A percentile compares a stretch with the other conserved stretches of the same genome.
These are phyloP conservation scores for Colletotrichum paranaense DNA, from an alignment of 2,329 filamentous ascomycete species.

Conservation along the genomic window DNA sequence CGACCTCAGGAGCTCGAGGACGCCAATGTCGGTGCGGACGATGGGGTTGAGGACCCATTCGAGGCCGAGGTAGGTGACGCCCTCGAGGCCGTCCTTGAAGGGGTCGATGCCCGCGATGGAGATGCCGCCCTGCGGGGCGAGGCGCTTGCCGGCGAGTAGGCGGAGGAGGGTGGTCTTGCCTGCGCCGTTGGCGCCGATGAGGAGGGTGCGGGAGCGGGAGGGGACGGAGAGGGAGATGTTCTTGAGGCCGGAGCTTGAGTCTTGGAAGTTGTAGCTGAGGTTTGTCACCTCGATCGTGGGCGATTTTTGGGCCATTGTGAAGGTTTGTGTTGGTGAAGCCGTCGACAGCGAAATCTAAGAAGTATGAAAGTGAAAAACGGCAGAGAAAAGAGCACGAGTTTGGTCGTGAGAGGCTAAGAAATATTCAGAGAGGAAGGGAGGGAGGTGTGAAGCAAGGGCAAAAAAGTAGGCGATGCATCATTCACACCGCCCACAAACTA, in stretches of 20 bases:
- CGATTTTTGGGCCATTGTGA: constrained; percentile 39
- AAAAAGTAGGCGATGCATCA: background rate
- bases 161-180: constrained; percentile 97
- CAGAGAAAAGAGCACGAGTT: too few relatives aligned
- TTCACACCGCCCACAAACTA: constrained; percentile 29
- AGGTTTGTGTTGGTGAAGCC: background rate
- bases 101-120: constrained; percentile 86
- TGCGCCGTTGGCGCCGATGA: constrained; percentile 96
- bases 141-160: constrained; percentile 92
- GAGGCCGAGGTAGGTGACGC: constrained; percentile 95
- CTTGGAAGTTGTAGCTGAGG: constrained; percentile 90
- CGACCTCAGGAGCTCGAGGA: constrained; percentile 83
- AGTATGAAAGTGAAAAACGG: too few relatives aligned
- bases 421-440: background rate
- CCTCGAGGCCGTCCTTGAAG: constrained; percentile 89
- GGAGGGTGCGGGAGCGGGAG: constrained; percentile 83
- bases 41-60: constrained; percentile 99
- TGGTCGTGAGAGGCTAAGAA: background rate
- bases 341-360: too few relatives aligned
- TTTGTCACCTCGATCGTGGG: constrained; percentile 78
- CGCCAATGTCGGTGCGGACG: constrained; percentile 93
- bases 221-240: constrained; percentile 83
- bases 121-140: constrained; percentile 82
- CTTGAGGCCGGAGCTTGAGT: constrained; percentile 82
- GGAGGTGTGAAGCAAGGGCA: background rate